A percentile compares a stretch with the other conserved stretches of the same genome.
phyloP scores from a whole-genome alignment of 139 green algal genomes.

The Medakamo hakoo region DNA sequence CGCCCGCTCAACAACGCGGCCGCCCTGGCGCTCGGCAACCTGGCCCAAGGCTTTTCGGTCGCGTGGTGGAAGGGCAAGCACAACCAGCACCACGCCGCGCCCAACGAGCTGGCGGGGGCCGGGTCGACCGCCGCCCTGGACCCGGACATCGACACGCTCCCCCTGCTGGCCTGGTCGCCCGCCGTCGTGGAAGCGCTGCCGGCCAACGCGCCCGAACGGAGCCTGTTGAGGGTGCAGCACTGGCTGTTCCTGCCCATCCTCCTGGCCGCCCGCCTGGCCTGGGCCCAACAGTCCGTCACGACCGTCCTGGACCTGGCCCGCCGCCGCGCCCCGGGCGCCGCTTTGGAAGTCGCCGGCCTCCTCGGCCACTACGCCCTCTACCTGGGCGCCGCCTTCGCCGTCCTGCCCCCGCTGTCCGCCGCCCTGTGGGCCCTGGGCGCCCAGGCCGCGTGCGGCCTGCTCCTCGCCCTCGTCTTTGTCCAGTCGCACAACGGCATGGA shows the following conservation, averaged over 20 bases:
- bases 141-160: constrained; percentile 64
- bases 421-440: constrained; percentile 21
- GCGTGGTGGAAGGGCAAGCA: constrained; percentile 64
- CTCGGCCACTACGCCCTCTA: constrained; percentile 31
- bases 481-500: constrained; percentile 71
- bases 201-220: constrained; percentile 12
- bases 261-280: constrained; percentile 38
- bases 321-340: background rate
- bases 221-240: constrained; percentile 27
- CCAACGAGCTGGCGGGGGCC: constrained; percentile 38
- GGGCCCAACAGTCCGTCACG: constrained; percentile 25
- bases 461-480: constrained; percentile 50
- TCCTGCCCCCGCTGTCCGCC: constrained; percentile 14
- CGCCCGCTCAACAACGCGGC: constrained; percentile 17
- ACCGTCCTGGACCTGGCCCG: constrained; percentile 7
- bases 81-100: constrained; percentile 51
- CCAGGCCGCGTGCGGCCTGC: constrained; percentile 29
- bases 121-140: constrained; percentile 25
- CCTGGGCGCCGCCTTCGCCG: constrained; percentile 18
- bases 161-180: constrained; percentile 46
- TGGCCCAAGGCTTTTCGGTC: background rate
- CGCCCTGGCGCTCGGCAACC: background rate
- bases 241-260: constrained; percentile 50
- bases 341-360: constrained; percentile 21
- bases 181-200: constrained; percentile 25